A percentile compares a stretch with the other conserved stretches of the same genome.
Evolutionary conservation across 495 filamentous ascomycete species (phyloP).

Genomic region (Xylaria cubensis): DNA sequence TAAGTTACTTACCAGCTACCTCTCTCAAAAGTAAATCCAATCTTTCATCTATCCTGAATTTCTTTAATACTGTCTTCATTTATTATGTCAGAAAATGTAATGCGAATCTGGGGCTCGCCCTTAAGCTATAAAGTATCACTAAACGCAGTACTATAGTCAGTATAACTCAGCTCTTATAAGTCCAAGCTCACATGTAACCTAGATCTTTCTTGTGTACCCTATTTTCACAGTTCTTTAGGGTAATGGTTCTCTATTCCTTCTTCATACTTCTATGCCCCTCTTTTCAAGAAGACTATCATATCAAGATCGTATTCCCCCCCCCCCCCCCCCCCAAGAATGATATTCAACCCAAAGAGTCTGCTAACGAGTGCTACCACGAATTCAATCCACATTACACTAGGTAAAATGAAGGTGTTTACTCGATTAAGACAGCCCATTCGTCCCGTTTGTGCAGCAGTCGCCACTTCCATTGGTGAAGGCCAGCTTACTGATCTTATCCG

Average conservation of each 20-base stretch:
- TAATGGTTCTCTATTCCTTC: neutral
- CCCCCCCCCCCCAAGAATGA: neutral
- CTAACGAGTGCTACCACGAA: neutral
- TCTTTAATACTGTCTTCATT: neutral
- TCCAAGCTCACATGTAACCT: too few species aligned
- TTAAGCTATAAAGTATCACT: neutral
- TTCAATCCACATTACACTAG: neutral
- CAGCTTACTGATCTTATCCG: constrained; percentile 54
- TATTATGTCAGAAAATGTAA: neutral
- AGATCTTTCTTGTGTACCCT: too few species aligned
- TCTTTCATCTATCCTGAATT: too few species aligned
- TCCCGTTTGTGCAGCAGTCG: constrained; percentile 40
- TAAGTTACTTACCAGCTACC: too few species aligned
- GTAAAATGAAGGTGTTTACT: neutral
- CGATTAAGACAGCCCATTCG: constrained; percentile 27
- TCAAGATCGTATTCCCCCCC: neutral
- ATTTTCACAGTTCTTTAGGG: too few species aligned
- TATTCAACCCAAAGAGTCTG: neutral
- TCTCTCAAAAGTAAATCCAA: too few species aligned
- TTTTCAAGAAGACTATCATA: neutral
- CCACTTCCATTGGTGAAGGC: constrained; percentile 43
- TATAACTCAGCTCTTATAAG: neutral
- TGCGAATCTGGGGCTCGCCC: neutral
- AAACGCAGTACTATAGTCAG: neutral
- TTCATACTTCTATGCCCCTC: neutral